These are phyloP conservation scores for Leccinum angustisporum DNA, from an alignment of 1,284 basidiomycete genomes.

Conservation along the genomic window DNA sequence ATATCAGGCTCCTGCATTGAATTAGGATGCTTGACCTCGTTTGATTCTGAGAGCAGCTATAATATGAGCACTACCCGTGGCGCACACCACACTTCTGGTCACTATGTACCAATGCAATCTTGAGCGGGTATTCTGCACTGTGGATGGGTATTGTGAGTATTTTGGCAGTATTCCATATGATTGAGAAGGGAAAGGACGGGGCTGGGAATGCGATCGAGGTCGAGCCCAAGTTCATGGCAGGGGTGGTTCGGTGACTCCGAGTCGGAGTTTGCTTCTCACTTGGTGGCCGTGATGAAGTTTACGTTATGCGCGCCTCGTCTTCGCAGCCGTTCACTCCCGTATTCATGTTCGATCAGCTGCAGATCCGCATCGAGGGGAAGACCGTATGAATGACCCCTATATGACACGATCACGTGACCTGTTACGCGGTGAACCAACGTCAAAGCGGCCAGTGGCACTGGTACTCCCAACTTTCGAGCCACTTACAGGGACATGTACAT, in stretches of 20 bases:
- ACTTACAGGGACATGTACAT: slow-evolving; percentile 61
- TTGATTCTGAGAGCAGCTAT: too few species aligned
- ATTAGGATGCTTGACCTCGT: too few species aligned
- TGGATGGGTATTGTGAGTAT: slow-evolving; percentile 37
- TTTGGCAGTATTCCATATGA: slow-evolving; percentile 26
- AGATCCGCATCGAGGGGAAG: slow-evolving; percentile 29
- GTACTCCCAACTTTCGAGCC: background rate
- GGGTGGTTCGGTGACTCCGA: slow-evolving; percentile 28
- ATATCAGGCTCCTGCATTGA: too few species aligned
- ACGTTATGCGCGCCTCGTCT: slow-evolving; percentile 14
- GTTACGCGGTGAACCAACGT: background rate
- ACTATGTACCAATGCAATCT: too few species aligned
- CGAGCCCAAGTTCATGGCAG: slow-evolving; percentile 33
- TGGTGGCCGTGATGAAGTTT: slow-evolving; percentile 13
- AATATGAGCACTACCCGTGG: too few species aligned
- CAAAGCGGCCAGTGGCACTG: too few species aligned
- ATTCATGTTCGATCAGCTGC: slow-evolving; percentile 31
- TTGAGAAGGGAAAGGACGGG: slow-evolving; percentile 28
- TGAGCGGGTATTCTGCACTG: slow-evolving; percentile 22
- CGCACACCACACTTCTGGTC: too few species aligned
- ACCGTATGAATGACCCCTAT: background rate
- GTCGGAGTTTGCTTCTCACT: slow-evolving; percentile 16
- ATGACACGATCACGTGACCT: background rate
- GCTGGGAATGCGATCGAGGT: slow-evolving; percentile 27
- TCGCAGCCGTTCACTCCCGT: slow-evolving; percentile 33